phyloP scores from a whole-genome alignment of 345 rosid genomes.

The Hibiscus syriacus region DNA sequence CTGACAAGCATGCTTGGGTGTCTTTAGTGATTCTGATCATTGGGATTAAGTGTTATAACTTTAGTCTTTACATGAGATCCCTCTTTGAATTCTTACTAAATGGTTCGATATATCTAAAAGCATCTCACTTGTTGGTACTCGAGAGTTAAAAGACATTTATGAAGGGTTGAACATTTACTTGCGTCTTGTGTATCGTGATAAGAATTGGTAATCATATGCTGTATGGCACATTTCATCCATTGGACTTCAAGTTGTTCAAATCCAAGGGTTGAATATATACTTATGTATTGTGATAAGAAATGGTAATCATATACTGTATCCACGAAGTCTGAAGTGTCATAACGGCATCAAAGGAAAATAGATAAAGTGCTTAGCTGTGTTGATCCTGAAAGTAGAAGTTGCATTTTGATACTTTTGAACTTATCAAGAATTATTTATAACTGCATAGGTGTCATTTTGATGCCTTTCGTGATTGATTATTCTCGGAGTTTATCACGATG shows the following conservation, averaged over 20 bases:
- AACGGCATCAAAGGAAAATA: background rate
- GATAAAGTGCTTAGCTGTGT: background rate
- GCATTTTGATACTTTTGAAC: background rate
- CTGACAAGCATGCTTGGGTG: background rate
- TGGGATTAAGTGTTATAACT: background rate
- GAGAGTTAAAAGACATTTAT: background rate
- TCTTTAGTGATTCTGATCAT: background rate
- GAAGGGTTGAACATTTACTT: background rate
- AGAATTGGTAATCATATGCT: background rate
- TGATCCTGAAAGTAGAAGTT: background rate
- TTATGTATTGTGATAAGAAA: background rate
- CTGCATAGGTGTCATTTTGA: background rate
- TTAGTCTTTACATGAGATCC: background rate
- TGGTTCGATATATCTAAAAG: background rate
- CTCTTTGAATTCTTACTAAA: background rate
- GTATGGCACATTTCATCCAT: background rate
- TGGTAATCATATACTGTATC: background rate
- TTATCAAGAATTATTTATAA: background rate
- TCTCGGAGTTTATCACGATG: background rate
- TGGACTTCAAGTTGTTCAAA: background rate
- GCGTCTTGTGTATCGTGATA: background rate
- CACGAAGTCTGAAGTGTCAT: background rate
- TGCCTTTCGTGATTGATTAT: slow-evolving; percentile 11
- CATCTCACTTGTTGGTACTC: background rate
- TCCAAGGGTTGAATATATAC: background rate